A percentile compares a stretch with the other conserved stretches of the same genome.
Conservation (phyloP, 495 filamentous ascomycete genomes). For the Aspergillus nanangensis region DNA sequence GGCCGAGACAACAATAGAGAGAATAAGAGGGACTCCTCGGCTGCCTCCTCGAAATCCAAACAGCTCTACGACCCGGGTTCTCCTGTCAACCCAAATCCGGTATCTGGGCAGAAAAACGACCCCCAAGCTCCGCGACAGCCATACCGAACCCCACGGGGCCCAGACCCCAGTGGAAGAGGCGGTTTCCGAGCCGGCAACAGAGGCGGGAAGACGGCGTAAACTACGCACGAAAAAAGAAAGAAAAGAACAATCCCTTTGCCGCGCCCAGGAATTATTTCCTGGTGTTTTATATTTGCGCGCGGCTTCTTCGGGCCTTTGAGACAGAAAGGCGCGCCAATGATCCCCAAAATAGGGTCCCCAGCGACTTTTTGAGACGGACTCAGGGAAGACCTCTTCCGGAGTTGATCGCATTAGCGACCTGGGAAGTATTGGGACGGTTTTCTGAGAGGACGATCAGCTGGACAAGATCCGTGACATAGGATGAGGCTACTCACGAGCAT, state of each 20-base stretch:
- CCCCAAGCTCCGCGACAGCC: conserved; percentile 49
- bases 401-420: conserved; percentile 56
- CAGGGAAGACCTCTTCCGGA: conserved; percentile 49
- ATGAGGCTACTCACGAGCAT: conserved; percentile 48
- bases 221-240: too few species aligned
- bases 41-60: conserved; percentile 35
- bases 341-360: too few species aligned
- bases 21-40: conserved; percentile 43
- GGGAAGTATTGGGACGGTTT: conserved; percentile 57
- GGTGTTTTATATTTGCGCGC: too few species aligned
- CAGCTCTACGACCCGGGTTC: conserved; percentile 74
- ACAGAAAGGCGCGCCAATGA: too few species aligned
- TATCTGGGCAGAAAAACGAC: conserved; percentile 47
- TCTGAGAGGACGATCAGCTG: conserved; percentile 32
- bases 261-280: too few species aligned
- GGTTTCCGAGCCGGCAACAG: conserved; percentile 61
- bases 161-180: conserved; percentile 69
- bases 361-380: too few species aligned
- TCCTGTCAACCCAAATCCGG: conserved; percentile 53
- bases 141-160: conserved; percentile 67
- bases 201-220: conserved; percentile 35
- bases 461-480: background rate
- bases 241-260: too few species aligned
- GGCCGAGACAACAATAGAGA: conserved; percentile 24
- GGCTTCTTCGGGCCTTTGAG: too few species aligned